These are phyloP conservation scores for Hemisphaericaspora subhashii DNA, from an alignment of 1,139 yeast genomes.

Conservation along the genomic window DNA sequence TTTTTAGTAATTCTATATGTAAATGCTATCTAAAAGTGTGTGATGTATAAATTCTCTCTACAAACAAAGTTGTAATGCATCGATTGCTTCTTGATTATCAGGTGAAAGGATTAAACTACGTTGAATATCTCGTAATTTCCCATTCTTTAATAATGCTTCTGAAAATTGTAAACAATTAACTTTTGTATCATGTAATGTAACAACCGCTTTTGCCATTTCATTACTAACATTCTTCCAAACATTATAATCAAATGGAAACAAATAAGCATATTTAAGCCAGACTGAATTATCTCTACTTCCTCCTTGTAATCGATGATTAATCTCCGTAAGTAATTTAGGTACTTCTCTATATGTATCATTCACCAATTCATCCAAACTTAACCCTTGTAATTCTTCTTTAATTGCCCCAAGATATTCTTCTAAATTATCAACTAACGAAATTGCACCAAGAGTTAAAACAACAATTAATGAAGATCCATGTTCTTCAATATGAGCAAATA, in stretches of 20 bases:
- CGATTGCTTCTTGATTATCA: slow-evolving; percentile 12
- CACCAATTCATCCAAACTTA: slow-evolving; percentile 49
- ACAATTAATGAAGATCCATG: slow-evolving; percentile 66
- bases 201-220: slow-evolving; percentile 46
- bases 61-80: slow-evolving; percentile 15
- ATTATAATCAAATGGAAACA: slow-evolving; percentile 68
- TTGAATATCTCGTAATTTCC: slow-evolving; percentile 55
- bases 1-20: too few species aligned
- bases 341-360: slow-evolving; percentile 54
- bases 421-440: slow-evolving; percentile 65
- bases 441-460: slow-evolving; percentile 76
- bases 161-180: slow-evolving; percentile 55
- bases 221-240: slow-evolving; percentile 68
- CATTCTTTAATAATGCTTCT: slow-evolving; percentile 46
- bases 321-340: slow-evolving; percentile 59
- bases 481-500: slow-evolving; percentile 60
- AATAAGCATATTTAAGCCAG: slow-evolving; percentile 71
- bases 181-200: slow-evolving; percentile 49
- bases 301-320: slow-evolving; percentile 35
- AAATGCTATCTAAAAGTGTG: too few species aligned
- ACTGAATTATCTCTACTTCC: slow-evolving; percentile 22
- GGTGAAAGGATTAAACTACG: slow-evolving; percentile 49
- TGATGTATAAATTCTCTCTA: too few species aligned
- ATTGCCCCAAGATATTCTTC: slow-evolving; percentile 64
- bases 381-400: slow-evolving; percentile 59